Evolutionary conservation across 1,284 basidiomycete genomes (phyloP).

Genomic region (Cutaneotrichosporon curvatum): DNA sequence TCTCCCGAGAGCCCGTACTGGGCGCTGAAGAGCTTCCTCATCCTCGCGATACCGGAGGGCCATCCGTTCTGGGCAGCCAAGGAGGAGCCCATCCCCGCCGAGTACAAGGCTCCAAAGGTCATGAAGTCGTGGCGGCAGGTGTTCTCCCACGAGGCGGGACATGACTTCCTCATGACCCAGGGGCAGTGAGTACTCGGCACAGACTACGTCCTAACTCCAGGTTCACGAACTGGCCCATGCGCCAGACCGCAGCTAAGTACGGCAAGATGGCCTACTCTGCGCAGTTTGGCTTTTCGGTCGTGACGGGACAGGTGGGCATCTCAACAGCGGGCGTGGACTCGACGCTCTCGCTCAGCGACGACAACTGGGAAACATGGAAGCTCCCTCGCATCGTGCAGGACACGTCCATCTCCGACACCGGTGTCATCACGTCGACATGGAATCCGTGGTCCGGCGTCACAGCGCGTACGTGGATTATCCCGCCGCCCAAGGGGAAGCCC

Average conservation of each 20-base stretch:
- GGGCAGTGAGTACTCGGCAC: conserved; percentile 50
- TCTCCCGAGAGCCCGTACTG: conserved; percentile 59
- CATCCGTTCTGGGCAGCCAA: conserved; percentile 63
- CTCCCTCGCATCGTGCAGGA: conserved; percentile 48
- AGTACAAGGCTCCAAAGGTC: conserved; percentile 34
- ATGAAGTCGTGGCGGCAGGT: conserved; percentile 26
- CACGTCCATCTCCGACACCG: conserved; percentile 15
- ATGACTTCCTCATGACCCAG: conserved; percentile 60
- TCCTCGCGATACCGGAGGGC: conserved; percentile 55
- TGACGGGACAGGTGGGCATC: conserved; percentile 57
- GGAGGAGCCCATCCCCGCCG: conserved; percentile 49
- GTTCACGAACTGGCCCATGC: conserved; percentile 5
- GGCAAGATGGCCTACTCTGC: conserved; percentile 67
- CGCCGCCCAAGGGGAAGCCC: conserved; percentile 15
- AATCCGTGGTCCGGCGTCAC: conserved; percentile 24
- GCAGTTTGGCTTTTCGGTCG: conserved; percentile 66
- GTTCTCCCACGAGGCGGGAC: conserved; percentile 34
- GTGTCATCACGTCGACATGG: conserved; percentile 24
- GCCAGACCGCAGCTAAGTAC: conserved; percentile 54
- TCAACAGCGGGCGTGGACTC: conserved; percentile 63
- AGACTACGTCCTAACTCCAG: neutral
- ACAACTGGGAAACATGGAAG: conserved; percentile 60
- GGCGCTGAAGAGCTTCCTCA: conserved; percentile 66
- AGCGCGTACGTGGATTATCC: conserved; percentile 24
- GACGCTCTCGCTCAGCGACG: conserved; percentile 59